phyloP scores from a whole-genome alignment of 2,329 filamentous ascomycete species.

The Diplocarpon rosae region DNA sequence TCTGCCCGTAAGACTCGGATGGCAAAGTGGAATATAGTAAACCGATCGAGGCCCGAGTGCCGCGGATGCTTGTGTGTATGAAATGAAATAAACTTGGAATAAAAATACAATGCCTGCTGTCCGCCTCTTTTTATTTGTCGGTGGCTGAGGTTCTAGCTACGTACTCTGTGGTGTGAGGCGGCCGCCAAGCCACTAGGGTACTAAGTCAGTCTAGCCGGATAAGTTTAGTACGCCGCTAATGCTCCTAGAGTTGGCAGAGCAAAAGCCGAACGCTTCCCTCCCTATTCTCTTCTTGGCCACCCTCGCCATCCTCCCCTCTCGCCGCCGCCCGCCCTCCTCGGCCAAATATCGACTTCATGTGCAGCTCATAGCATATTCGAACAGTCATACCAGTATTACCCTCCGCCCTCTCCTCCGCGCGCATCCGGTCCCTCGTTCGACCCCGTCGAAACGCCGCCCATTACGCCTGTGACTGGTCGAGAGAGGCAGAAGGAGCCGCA shows the following conservation, averaged over 20 bases:
- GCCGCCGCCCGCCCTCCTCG: not conserved
- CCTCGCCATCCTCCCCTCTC: not conserved
- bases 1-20: too few relatives aligned
- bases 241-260: not conserved
- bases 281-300: not conserved
- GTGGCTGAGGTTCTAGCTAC: conserved; percentile 1
- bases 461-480: conserved; percentile 1
- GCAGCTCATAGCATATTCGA: conserved; percentile 22
- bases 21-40: too few relatives aligned
- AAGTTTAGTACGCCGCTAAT: conserved; percentile 1
- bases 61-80: not conserved
- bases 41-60: too few relatives aligned
- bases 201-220: not conserved
- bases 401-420: conserved; percentile 6
- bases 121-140: not conserved
- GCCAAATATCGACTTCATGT: conserved; percentile 22
- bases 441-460: not conserved
- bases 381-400: conserved; percentile 12
- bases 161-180: too few relatives aligned
- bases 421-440: conserved; percentile 5
- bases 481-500: not conserved
- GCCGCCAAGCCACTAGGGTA: conserved; percentile 1
- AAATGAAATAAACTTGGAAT: not conserved
- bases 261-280: conserved; percentile 1
- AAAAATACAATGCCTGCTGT: not conserved